A percentile compares a stretch with the other conserved stretches of the same genome.
Conservation (phyloP, 352 stramenopile species). For the Sclerospora graminicola region DNA sequence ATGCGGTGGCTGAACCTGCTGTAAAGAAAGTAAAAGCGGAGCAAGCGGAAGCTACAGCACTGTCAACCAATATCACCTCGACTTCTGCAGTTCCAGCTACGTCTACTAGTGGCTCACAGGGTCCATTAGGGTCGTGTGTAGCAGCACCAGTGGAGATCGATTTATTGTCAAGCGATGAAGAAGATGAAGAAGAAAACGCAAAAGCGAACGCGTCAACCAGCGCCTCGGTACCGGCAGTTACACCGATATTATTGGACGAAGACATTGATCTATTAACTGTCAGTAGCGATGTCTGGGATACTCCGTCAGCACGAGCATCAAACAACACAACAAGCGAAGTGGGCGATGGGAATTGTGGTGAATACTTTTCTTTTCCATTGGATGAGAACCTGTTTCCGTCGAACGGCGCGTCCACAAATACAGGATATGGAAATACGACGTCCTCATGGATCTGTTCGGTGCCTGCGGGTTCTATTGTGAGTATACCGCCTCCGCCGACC, state of each 20-base stretch:
- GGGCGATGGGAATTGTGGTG: conserved; percentile 24
- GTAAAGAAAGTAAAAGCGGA: conserved; percentile 57
- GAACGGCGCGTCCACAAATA: conserved; percentile 10
- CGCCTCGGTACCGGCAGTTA: conserved; percentile 3
- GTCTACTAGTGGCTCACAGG: conserved; percentile 1
- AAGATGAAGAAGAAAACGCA: conserved; percentile 18
- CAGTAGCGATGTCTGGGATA: conserved; percentile 55
- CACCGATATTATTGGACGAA: conserved; percentile 39
- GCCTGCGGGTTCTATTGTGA: conserved; percentile 26
- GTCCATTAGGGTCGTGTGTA: conserved; percentile 15
- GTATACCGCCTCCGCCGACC: conserved; percentile 12
- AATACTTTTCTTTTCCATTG: conserved; percentile 47
- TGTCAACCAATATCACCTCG: conserved; percentile 5
- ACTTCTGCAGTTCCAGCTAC: conserved; percentile 4
- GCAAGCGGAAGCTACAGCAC: conserved; percentile 5
- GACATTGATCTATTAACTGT: conserved; percentile 60
- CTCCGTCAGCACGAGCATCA: conserved; percentile 7
- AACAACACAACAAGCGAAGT: conserved; percentile 16
- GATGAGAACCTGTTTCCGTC: conserved; percentile 47
- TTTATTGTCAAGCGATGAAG: conserved; percentile 59
- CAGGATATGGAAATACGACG: conserved; percentile 8
- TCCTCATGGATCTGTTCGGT: conserved; percentile 24
- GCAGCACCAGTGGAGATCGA: conserved; percentile 58
- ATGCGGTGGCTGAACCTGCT: conserved; percentile 23
- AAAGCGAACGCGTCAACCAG: conserved; percentile 1